These are phyloP conservation scores for Aspergillus japonicus DNA, from an alignment of 2,329 filamentous ascomycete species.

Conservation along the genomic window DNA sequence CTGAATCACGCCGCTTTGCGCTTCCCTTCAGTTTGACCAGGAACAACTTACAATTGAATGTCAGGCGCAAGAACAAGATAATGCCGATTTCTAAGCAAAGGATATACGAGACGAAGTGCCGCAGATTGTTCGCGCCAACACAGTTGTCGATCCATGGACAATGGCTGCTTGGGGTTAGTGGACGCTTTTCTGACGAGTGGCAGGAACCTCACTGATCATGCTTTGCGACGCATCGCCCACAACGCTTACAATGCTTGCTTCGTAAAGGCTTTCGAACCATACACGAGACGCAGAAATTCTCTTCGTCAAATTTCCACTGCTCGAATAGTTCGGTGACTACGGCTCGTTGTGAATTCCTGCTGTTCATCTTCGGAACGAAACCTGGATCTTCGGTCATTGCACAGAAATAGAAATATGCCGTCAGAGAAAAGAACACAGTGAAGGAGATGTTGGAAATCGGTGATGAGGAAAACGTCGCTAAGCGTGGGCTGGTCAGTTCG, in stretches of 20 bases:
- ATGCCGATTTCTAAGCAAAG: constrained; percentile 75
- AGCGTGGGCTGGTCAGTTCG: background rate
- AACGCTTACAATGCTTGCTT: constrained; percentile 93
- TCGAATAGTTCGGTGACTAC: constrained; percentile 84
- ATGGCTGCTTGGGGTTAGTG: constrained; percentile 59
- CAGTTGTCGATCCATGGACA: constrained; percentile 99
- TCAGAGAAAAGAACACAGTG: constrained; percentile 61
- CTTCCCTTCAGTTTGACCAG: background rate
- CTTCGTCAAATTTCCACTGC: constrained; percentile 86
- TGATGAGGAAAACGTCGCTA: constrained; percentile 64
- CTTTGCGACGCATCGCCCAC: constrained; percentile 88
- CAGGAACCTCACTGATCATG: constrained; percentile 78
- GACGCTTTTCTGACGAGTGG: background rate
- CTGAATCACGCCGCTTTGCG: background rate
- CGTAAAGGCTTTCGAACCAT: constrained; percentile 91
- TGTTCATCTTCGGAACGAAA: constrained; percentile 85
- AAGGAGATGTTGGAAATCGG: constrained; percentile 80
- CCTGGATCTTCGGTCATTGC: constrained; percentile 89
- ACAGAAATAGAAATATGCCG: constrained; percentile 80
- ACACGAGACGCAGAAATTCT: constrained; percentile 89
- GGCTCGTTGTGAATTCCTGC: constrained; percentile 83
- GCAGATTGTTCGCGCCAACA: constrained; percentile 90
- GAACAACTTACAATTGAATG: constrained; percentile 65
- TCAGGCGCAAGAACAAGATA: constrained; percentile 66
- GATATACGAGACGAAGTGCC: constrained; percentile 92